Evolutionary conservation across 2,329 filamentous ascomycete genomes (phyloP), one percentile per base, ranked within the genome.

Genomic region (Penicillium polonicum): DNA sequence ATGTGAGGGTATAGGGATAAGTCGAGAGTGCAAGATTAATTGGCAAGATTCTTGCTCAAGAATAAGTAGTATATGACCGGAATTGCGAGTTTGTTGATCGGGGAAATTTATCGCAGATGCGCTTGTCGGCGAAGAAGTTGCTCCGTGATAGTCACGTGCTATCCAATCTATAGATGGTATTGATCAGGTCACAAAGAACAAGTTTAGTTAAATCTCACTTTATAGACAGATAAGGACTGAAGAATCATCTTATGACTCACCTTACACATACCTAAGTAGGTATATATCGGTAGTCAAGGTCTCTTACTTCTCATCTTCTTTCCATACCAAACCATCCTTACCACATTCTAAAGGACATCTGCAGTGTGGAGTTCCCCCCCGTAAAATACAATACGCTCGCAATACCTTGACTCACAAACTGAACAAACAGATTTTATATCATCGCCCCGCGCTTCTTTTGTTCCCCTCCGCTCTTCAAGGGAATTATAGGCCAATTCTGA

Each of bases 141-240:
- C 64, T 65, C 64, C 57, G 62, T 55, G 59, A 65, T 66, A 60
- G n/a, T 61, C 65, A 67, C 65, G 65, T 67, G 65, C 52, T 5
- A 9, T 19, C 4, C 21, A 48, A 57, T 57, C 48, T 48, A 50
- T n/a, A 31, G 19, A 36, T 39, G 36, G 23, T 48, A 31, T 36
- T 21, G 27, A 50, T 35, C 4, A 33, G 21, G 33, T 48, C 15
- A 23, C 35, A 12, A n/a, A n/a, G 27, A 35, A n/a, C 29, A 15
- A 8, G 12, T 25, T 45, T 15, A 46, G 15, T 35, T 27, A 19
- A 23, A n/a, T 7, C 13, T 19, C 41, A 27, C 7, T 36, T 12
- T n/a, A 21, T 8, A 21, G 10, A 21, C 13, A 31, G 5, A 4
- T 4, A 13, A n/a, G 15, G 1, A 31, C 3, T n/a, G 9, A 7